Evolutionary conservation across 2,329 filamentous ascomycete genomes (phyloP).

Genomic region (Penicillium frequentans): DNA sequence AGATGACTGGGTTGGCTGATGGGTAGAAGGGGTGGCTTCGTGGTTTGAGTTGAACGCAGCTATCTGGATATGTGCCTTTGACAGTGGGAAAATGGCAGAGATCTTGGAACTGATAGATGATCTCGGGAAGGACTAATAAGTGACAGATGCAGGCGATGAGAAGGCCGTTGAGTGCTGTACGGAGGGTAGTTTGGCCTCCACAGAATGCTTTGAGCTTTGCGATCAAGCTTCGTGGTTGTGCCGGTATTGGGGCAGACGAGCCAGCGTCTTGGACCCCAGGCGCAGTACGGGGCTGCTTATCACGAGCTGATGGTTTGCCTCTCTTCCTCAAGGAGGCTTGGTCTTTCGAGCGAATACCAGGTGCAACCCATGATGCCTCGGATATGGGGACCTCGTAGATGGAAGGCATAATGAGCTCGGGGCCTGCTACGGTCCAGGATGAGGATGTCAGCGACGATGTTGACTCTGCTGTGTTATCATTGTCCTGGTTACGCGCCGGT

Average conservation of each 20-base stretch:
- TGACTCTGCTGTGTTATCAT: constrained; percentile 17
- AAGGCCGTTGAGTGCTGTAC: constrained; percentile 25
- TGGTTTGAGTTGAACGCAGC: constrained; percentile 23
- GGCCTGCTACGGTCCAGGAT: constrained; percentile 31
- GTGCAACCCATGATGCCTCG: constrained; percentile 36
- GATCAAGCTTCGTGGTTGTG: not conserved
- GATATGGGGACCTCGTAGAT: constrained; percentile 36
- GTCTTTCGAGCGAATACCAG: constrained; percentile 20
- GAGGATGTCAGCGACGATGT: constrained; percentile 27
- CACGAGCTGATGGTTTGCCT: constrained; percentile 12
- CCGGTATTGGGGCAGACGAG: constrained; percentile 5
- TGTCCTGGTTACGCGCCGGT: constrained; percentile 4
- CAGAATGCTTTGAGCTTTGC: constrained; percentile 2
- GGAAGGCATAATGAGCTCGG: constrained; percentile 43
- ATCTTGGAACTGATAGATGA: constrained; percentile 32
- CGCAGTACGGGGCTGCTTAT: not conserved
- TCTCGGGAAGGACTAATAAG: constrained; percentile 36
- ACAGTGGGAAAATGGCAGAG: constrained; percentile 27
- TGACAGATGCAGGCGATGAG: constrained; percentile 33
- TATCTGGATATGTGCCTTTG: constrained; percentile 29
- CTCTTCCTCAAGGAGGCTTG: constrained; percentile 24
- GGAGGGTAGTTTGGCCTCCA: constrained; percentile 7
- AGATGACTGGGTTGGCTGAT: constrained; percentile 11
- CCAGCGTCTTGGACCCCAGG: constrained; percentile 4
- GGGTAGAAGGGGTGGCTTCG: constrained; percentile 4